phyloP scores from a whole-genome alignment of 2,329 filamentous ascomycete species.

The Aspergillus amoenus region DNA sequence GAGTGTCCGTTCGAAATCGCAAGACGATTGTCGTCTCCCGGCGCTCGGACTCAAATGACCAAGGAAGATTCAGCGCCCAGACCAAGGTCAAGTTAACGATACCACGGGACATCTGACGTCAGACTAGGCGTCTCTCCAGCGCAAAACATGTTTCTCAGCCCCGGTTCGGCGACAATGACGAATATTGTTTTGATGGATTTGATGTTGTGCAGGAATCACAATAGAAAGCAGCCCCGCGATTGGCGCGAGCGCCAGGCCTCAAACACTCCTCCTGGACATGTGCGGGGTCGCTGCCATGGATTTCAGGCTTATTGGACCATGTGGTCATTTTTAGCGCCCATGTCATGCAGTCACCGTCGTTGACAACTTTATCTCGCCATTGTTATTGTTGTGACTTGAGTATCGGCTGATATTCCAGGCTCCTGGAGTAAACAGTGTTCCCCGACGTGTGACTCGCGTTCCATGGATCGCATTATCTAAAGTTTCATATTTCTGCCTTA shows the following conservation, averaged over 20 bases:
- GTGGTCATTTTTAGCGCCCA: slow-evolving; percentile 13
- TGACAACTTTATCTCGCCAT: slow-evolving; percentile 20
- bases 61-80: not conserved
- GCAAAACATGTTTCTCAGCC: slow-evolving; percentile 2
- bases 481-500: not conserved
- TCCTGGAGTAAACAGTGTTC: not conserved
- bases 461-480: slow-evolving; percentile 1
- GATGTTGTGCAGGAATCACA: slow-evolving; percentile 2
- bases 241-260: slow-evolving; percentile 5
- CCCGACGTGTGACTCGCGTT: not conserved
- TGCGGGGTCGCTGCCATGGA: slow-evolving; percentile 18
- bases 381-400: slow-evolving; percentile 4
- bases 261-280: slow-evolving; percentile 1
- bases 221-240: slow-evolving; percentile 1
- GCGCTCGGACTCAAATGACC: slow-evolving; percentile 11
- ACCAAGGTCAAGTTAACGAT: not conserved
- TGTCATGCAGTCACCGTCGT: slow-evolving; percentile 9
- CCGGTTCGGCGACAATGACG: not conserved
- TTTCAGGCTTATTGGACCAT: slow-evolving; percentile 16
- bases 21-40: slow-evolving; percentile 11
- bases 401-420: not conserved
- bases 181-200: not conserved
- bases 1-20: not conserved
- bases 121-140: not conserved
- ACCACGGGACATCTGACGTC: slow-evolving; percentile 8